Percentiles rank a stretch among this genome's conserved stretches.
Evolutionary conservation across 768 basidiomycete genomes (phyloP).

Genomic region (Hysterangium stoloniferum): DNA sequence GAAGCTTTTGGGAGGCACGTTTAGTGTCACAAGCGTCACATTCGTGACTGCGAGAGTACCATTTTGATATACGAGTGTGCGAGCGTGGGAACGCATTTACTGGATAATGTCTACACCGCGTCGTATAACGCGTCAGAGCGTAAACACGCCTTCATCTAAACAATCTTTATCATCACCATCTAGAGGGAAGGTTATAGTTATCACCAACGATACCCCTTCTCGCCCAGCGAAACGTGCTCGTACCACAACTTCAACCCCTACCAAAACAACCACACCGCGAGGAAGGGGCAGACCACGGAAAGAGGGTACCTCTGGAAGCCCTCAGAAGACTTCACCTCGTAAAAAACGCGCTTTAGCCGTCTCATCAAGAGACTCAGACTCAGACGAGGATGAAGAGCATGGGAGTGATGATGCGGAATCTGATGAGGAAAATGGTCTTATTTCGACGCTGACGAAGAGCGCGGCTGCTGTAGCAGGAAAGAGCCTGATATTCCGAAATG

Average conservation of each 20-base stretch:
- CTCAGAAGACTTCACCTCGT: slow-evolving; percentile 1
- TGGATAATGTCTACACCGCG: slow-evolving; percentile 1
- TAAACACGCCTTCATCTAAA: slow-evolving; percentile 1
- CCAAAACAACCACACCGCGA: not conserved
- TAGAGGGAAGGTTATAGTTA: not conserved
- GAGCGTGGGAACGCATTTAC: not conserved
- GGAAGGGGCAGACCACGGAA: not conserved
- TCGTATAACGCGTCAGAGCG: slow-evolving; percentile 8
- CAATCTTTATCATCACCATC: not conserved
- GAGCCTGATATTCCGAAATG: slow-evolving; percentile 43
- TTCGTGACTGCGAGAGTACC: not conserved
- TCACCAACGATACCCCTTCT: not conserved
- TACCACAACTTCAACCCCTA: not conserved
- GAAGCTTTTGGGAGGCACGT: too few species aligned
- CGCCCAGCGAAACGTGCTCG: slow-evolving; percentile 4
- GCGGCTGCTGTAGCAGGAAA: slow-evolving; percentile 1
- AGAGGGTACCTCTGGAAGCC: not conserved
- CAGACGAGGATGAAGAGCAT: slow-evolving; percentile 2
- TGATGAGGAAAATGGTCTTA: not conserved
- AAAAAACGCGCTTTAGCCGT: not conserved
- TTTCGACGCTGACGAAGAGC: slow-evolving; percentile 4
- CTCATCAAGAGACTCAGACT: not conserved
- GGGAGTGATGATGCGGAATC: not conserved
- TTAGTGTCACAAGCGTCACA: too few species aligned
- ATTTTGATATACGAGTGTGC: not conserved